phyloP scores from a whole-genome alignment of 768 basidiomycete genomes.

The Hemileccinum rubropunctum region DNA sequence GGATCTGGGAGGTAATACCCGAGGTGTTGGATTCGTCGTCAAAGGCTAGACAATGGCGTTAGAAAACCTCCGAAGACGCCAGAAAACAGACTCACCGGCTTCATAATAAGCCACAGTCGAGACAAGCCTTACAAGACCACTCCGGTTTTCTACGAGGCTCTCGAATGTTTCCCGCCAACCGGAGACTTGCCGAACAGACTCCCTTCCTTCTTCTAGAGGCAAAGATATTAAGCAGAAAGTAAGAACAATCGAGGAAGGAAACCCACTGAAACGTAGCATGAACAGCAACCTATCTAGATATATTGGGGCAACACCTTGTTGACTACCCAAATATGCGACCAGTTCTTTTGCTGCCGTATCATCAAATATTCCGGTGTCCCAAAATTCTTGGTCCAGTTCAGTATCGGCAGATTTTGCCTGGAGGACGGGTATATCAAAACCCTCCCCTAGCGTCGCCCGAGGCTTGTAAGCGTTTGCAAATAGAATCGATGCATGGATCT shows the following conservation, averaged over 20 bases:
- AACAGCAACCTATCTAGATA: conserved; percentile 20
- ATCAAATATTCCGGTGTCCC: conserved; percentile 24
- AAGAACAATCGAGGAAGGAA: background rate
- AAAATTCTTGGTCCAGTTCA: conserved; percentile 9
- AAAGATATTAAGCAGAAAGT: background rate
- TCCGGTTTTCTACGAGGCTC: conserved; percentile 5
- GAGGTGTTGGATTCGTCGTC: background rate
- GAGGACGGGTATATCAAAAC: conserved; percentile 21
- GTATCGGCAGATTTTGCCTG: background rate
- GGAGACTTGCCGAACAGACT: conserved; percentile 13
- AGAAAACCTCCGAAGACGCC: too few species aligned
- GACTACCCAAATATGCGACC: conserved; percentile 4
- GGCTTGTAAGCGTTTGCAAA: conserved; percentile 21
- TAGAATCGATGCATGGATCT: conserved; percentile 24
- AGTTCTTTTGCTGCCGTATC: conserved; percentile 14
- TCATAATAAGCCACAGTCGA: conserved; percentile 22
- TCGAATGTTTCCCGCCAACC: conserved; percentile 12
- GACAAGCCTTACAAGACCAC: conserved; percentile 19
- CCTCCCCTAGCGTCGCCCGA: conserved; percentile 16
- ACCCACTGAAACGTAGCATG: conserved; percentile 21
- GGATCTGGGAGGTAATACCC: background rate
- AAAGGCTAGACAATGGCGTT: conserved; percentile 5
- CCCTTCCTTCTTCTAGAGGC: conserved; percentile 14
- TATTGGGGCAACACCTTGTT: conserved; percentile 15
- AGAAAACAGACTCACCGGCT: conserved; percentile 8